phyloP scores from a whole-genome alignment of 2,329 filamentous ascomycete species.

The Thelonectria discophora region DNA sequence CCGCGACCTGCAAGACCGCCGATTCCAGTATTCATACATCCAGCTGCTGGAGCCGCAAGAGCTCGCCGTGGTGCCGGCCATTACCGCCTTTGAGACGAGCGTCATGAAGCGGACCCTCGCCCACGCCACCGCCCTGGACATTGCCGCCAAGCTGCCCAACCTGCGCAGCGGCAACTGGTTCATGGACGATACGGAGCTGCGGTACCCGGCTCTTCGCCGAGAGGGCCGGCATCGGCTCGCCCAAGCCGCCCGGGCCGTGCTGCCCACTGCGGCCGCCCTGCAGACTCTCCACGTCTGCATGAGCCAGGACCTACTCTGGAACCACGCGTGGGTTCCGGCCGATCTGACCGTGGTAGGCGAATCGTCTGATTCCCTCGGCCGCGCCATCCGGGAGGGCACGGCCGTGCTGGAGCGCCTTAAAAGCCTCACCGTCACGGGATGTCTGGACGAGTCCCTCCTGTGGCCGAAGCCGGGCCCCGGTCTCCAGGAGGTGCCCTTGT shows the following conservation, averaged over 20 bases:
- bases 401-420: slow-evolving; percentile 18
- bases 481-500: slow-evolving; percentile 27
- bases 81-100: slow-evolving; percentile 23
- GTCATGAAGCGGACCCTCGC: slow-evolving; percentile 24
- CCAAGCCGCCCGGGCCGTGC: slow-evolving; percentile 20
- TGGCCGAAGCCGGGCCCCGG: slow-evolving; percentile 21
- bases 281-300: slow-evolving; percentile 28
- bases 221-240: slow-evolving; percentile 22
- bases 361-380: slow-evolving; percentile 21
- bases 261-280: slow-evolving; percentile 20
- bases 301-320: slow-evolving; percentile 31
- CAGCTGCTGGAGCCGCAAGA: slow-evolving; percentile 17
- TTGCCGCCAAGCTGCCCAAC: slow-evolving; percentile 28
- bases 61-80: slow-evolving; percentile 22
- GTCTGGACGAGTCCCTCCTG: slow-evolving; percentile 27
- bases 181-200: slow-evolving; percentile 27
- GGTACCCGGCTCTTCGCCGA: slow-evolving; percentile 27
- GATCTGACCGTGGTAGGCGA: slow-evolving; percentile 17
- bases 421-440: slow-evolving; percentile 26
- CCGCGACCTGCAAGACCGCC: slow-evolving; percentile 27
- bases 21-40: slow-evolving; percentile 30
- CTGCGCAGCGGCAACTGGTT: slow-evolving; percentile 24
- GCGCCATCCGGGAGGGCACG: slow-evolving; percentile 25
- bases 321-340: slow-evolving; percentile 28
- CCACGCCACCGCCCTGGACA: slow-evolving; percentile 23